A percentile compares a stretch with the other conserved stretches of the same genome.
These are phyloP conservation scores for Suillus americanus DNA, from an alignment of 768 basidiomycete genomes.

Conservation along the genomic window DNA sequence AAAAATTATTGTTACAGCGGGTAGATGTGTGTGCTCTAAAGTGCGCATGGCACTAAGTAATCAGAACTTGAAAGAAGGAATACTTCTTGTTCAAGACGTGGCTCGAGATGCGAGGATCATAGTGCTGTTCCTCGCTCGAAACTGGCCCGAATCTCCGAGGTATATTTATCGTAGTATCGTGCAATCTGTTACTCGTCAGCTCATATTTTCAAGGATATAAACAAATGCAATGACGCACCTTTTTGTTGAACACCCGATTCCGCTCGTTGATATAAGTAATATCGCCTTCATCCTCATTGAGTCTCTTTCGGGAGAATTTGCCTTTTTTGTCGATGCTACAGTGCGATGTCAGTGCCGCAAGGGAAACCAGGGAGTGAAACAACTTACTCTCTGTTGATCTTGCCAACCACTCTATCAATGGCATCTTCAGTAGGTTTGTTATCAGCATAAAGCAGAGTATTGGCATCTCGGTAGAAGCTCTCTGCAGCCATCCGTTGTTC, in stretches of 20 bases:
- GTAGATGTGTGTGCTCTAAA: neutral
- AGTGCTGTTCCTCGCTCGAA: slow-evolving; percentile 97
- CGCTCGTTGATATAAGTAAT: slow-evolving; percentile 99
- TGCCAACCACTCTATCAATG: slow-evolving; percentile 86
- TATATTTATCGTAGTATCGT: slow-evolving; percentile 96
- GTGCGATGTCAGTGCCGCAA: neutral
- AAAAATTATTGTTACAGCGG: neutral
- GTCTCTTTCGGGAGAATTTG: slow-evolving; percentile 86
- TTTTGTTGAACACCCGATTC: slow-evolving; percentile 98
- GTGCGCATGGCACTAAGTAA: neutral
- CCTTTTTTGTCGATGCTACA: slow-evolving; percentile 83
- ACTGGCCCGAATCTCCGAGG: slow-evolving; percentile 91
- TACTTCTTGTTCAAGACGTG: neutral
- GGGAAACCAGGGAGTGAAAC: neutral
- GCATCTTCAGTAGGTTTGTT: slow-evolving; percentile 95
- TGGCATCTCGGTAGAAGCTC: slow-evolving; percentile 89
- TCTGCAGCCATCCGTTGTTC: slow-evolving; percentile 73
- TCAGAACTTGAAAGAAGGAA: neutral
- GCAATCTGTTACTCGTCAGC: slow-evolving; percentile 60
- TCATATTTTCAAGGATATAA: neutral
- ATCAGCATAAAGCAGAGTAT: slow-evolving; percentile 90
- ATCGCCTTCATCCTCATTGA: slow-evolving; percentile 91
- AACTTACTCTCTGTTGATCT: slow-evolving; percentile 91
- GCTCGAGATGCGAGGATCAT: slow-evolving; percentile 26
- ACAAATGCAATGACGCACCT: slow-evolving; percentile 45